phyloP scores from a whole-genome alignment of 108 stramenopile genomes.

The Cyclostephanos invisitatus region DNA sequence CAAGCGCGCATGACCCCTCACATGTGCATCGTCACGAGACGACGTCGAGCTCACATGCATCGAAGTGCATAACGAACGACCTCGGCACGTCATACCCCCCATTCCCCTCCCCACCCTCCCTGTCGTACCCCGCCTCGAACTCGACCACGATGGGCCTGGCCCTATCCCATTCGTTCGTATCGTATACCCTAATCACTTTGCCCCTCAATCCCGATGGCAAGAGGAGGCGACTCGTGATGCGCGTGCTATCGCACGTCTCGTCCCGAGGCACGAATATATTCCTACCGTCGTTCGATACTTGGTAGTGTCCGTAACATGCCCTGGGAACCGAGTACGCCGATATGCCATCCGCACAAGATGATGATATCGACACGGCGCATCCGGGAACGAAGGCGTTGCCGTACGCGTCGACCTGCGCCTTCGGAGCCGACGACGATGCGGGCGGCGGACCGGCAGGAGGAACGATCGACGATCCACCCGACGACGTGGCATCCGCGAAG shows the following conservation, averaged over 20 bases:
- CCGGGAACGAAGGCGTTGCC: slow-evolving; percentile 8
- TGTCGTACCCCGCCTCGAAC: slow-evolving; percentile 29
- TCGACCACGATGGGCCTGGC: slow-evolving; percentile 36
- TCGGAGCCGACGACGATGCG: neutral
- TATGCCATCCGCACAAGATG: neutral
- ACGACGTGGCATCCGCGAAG: slow-evolving; percentile 35
- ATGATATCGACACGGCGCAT: slow-evolving; percentile 11
- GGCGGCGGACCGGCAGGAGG: neutral
- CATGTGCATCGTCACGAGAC: slow-evolving; percentile 7
- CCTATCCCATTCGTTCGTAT: slow-evolving; percentile 35
- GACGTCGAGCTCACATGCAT: slow-evolving; percentile 29
- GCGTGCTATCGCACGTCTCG: neutral
- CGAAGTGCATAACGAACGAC: slow-evolving; percentile 34
- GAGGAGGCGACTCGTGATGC: slow-evolving; percentile 23
- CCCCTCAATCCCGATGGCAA: slow-evolving; percentile 32
- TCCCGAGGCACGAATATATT: slow-evolving; percentile 29
- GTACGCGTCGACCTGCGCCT: slow-evolving; percentile 14
- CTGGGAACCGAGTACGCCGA: slow-evolving; percentile 31
- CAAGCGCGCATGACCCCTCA: neutral
- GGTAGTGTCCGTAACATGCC: slow-evolving; percentile 22
- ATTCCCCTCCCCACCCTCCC: slow-evolving; percentile 3
- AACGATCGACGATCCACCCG: neutral
- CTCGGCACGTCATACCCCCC: slow-evolving; percentile 21
- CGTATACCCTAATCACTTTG: slow-evolving; percentile 22
- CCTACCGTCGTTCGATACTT: too few relatives aligned